phyloP scores from a whole-genome alignment of 352 stramenopile species.

The Globisporangium irregulare region DNA sequence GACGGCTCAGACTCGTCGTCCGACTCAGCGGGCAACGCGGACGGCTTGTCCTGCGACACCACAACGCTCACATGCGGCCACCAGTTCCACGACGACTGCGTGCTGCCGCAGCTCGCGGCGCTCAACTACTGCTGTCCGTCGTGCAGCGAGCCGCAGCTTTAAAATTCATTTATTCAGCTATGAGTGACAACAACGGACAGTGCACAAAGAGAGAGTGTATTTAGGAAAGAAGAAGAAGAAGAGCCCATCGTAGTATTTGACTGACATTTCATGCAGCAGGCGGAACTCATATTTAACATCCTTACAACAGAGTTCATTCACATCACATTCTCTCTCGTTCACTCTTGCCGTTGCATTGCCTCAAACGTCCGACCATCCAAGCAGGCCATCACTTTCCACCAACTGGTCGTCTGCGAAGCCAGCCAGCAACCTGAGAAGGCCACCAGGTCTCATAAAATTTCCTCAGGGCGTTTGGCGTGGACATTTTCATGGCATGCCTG shows the following conservation, averaged over 20 bases:
- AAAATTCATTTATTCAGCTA: neutral
- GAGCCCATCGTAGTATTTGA: neutral
- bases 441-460: too few species aligned
- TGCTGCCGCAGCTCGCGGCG: constrained; percentile 15
- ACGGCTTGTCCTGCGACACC: constrained; percentile 7
- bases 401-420: too few species aligned
- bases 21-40: neutral
- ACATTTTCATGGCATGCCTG: too few species aligned
- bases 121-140: constrained; percentile 20
- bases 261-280: neutral
- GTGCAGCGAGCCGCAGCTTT: constrained; percentile 12
- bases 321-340: neutral
- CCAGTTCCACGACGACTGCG: constrained; percentile 23
- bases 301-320: neutral
- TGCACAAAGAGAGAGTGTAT: neutral
- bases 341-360: neutral
- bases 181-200: neutral
- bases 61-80: constrained; percentile 24
- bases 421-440: too few species aligned
- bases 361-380: too few species aligned
- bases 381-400: too few species aligned
- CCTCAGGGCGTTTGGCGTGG: too few species aligned
- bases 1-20: neutral
- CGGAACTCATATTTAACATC: neutral
- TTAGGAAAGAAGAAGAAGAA: neutral